A percentile compares a stretch with the other conserved stretches of the same genome.
Evolutionary conservation across 108 stramenopile species (phyloP).

Genomic region (Schizochytrium sp.): DNA sequence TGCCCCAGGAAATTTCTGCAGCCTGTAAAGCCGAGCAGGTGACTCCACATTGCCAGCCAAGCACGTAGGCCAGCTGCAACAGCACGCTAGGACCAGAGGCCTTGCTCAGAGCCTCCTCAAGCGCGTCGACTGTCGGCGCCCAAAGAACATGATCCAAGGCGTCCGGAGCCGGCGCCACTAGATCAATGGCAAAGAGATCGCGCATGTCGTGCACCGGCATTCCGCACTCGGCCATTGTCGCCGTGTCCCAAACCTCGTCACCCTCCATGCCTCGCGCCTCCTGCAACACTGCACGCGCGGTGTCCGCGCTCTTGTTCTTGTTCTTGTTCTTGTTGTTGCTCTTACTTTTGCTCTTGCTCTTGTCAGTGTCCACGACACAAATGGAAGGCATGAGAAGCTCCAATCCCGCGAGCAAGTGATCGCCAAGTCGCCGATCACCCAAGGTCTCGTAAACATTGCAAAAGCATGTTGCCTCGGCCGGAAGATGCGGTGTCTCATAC

Average conservation of each 20-base stretch:
- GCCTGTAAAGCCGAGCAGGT: not conserved
- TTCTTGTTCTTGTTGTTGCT: not conserved
- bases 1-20: not conserved
- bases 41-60: not conserved
- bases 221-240: not conserved
- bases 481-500: not conserved
- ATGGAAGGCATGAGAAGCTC: not conserved
- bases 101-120: not conserved
- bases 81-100: not conserved
- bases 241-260: not conserved
- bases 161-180: not conserved
- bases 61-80: not conserved
- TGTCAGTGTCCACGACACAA: not conserved
- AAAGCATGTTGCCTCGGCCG: not conserved
- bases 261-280: not conserved
- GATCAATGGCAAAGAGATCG: not conserved
- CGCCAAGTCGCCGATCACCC: not conserved
- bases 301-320: not conserved
- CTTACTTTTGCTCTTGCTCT: not conserved
- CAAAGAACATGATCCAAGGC: not conserved
- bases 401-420: not conserved
- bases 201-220: not conserved
- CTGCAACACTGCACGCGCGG: not conserved
- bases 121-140: not conserved
- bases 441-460: conserved; percentile 5